Conservation (phyloP, 1,284 basidiomycete genomes). For the Anthracocystis walkeri region DNA sequence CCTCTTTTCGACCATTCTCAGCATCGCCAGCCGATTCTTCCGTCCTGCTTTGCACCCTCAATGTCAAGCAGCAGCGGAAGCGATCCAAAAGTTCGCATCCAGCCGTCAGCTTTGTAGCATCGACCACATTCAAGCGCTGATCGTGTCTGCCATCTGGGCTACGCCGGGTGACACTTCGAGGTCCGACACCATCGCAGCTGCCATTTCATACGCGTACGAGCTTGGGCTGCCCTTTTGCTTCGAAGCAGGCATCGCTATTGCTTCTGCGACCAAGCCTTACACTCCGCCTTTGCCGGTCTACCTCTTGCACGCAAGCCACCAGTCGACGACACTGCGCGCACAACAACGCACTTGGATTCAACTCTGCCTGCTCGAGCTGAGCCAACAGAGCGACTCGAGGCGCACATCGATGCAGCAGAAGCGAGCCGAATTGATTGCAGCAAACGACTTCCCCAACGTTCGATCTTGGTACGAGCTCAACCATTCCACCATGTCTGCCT, state of each 20-base stretch:
- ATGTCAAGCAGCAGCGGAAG: slow-evolving; percentile 78
- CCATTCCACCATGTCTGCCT: slow-evolving; percentile 21
- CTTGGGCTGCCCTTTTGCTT: slow-evolving; percentile 59
- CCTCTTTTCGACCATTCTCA: slow-evolving; percentile 82
- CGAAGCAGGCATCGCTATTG: slow-evolving; percentile 19
- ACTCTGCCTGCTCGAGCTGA: slow-evolving; percentile 39
- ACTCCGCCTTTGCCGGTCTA: slow-evolving; percentile 19
- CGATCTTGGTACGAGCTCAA: slow-evolving; percentile 32
- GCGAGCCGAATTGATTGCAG: slow-evolving; percentile 23
- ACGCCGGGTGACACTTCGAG: slow-evolving; percentile 70
- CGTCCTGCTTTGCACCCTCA: slow-evolving; percentile 77
- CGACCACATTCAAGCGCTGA: slow-evolving; percentile 84
- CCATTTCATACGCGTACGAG: slow-evolving; percentile 68
- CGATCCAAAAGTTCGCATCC: slow-evolving; percentile 77
- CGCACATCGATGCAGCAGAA: slow-evolving; percentile 8
- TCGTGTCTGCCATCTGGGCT: slow-evolving; percentile 85
- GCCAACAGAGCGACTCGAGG: slow-evolving; percentile 23
- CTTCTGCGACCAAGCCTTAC: slow-evolving; percentile 25
- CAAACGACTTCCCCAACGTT: slow-evolving; percentile 23
- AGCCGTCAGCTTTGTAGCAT: slow-evolving; percentile 81
- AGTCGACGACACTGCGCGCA: slow-evolving; percentile 14
- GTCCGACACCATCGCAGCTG: slow-evolving; percentile 63
- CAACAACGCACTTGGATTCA: slow-evolving; percentile 51
- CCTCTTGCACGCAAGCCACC: slow-evolving; percentile 16
- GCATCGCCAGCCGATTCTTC: slow-evolving; percentile 88